Evolutionary conservation across 768 basidiomycete species (phyloP).

Genomic region (Cystobasidium ongulense): DNA sequence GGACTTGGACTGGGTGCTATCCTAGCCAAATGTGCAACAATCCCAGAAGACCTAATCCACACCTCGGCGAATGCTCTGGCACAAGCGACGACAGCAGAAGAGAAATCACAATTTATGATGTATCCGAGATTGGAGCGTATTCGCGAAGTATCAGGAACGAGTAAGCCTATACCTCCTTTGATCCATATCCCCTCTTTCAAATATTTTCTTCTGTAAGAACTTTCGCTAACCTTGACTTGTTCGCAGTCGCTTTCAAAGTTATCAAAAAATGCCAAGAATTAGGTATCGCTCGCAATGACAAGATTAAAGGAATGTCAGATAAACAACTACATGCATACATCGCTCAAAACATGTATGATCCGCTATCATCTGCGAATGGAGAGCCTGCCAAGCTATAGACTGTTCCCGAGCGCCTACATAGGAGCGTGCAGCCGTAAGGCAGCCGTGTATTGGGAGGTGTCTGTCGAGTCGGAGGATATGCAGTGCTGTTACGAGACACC

Average conservation of each 20-base stretch:
- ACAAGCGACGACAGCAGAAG: conserved; percentile 62
- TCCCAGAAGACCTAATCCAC: conserved; percentile 84
- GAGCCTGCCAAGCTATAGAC: conserved; percentile 21
- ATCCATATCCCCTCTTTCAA: too few species aligned
- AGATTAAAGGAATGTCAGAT: conserved; percentile 34
- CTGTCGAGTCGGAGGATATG: too few species aligned
- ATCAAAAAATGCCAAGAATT: conserved; percentile 24
- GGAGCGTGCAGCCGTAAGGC: too few species aligned
- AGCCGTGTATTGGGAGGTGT: too few species aligned
- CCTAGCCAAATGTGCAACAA: conserved; percentile 57
- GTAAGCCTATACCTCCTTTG: conserved; percentile 56
- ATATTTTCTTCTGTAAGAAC: too few species aligned
- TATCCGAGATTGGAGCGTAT: conserved; percentile 77
- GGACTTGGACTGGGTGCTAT: conserved; percentile 60
- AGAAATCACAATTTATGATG: conserved; percentile 58
- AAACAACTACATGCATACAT: conserved; percentile 36
- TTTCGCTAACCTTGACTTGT: too few species aligned
- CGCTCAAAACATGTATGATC: conserved; percentile 36
- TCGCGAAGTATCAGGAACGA: conserved; percentile 69
- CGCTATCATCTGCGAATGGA: conserved; percentile 21
- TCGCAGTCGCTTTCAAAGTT: conserved; percentile 10
- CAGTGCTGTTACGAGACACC: too few species aligned
- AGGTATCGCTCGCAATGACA: conserved; percentile 37
- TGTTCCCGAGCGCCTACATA: neutral
- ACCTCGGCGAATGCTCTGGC: conserved; percentile 74